These are phyloP conservation scores for Pichia californica DNA, from an alignment of 805 yeast species.

Conservation along the genomic window DNA sequence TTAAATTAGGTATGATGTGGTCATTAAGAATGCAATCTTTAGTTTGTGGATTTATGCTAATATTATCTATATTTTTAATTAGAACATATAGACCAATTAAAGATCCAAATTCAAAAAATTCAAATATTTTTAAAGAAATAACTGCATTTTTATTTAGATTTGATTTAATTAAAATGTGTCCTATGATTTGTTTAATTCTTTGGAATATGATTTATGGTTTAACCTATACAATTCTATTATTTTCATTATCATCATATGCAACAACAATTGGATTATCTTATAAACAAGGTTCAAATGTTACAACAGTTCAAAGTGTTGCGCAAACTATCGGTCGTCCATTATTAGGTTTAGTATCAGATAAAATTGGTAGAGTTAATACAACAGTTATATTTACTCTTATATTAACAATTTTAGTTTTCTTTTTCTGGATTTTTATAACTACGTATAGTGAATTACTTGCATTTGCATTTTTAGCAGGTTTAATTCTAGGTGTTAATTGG, in stretches of 20 bases:
- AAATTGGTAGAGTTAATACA: conserved; percentile 41
- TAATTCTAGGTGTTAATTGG: conserved; percentile 41
- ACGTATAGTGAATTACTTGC: conserved; percentile 36
- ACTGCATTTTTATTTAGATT: conserved; percentile 11
- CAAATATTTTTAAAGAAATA: conserved; percentile 36
- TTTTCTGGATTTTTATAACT: conserved; percentile 44
- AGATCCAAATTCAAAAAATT: too few species aligned
- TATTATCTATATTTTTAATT: conserved; percentile 18
- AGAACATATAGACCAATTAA: conserved; percentile 37
- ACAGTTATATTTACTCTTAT: conserved; percentile 33
- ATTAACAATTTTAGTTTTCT: conserved; percentile 33
- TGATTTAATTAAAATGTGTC: conserved; percentile 15
- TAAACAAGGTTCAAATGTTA: conserved; percentile 39
- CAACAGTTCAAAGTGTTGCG: conserved; percentile 41
- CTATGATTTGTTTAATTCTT: conserved; percentile 20
- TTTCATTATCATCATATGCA: conserved; percentile 44
- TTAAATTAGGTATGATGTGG: conserved; percentile 25
- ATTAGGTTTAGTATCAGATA: conserved; percentile 42
- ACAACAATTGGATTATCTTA: conserved; percentile 41
- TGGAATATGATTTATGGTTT: conserved; percentile 25
- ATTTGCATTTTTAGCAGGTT: conserved; percentile 39
- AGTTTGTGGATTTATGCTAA: conserved; percentile 21
- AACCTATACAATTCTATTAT: conserved; percentile 33
- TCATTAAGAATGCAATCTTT: conserved; percentile 39
- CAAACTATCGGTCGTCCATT: conserved; percentile 47